Evolutionary conservation across 1,139 yeast species (phyloP), one percentile per base, ranked within the genome.

Genomic region (Hyphopichia khmerensis): DNA sequence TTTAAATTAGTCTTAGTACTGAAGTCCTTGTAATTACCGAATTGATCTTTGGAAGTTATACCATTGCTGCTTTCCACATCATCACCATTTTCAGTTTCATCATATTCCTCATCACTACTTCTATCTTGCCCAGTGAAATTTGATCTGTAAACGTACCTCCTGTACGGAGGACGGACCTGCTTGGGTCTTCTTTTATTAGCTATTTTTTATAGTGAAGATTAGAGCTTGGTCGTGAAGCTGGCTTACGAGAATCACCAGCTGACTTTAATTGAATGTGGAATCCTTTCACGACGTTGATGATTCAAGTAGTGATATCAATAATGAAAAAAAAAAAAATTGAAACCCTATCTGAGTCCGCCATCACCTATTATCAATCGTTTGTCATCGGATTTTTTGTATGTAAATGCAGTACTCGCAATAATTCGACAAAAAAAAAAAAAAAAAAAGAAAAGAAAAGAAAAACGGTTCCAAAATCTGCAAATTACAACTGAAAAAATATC

Each of bases 131-230:
- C 53, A 4, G 65, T 61, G 39, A 63, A 72, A 40, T 76, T 74
- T 26, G 77, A 72, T 33, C 85, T 83, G 50, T 87, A 89, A 14
- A 84, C 87, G 62, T 85, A 86, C 65, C 84, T 78, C 66, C 82
- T 76, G 64, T 87, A 89, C 35, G 93, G 87, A 54, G 85, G 82
- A 60, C 84, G 82, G 43, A 77, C 71, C 72, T 89, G 84, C 71
- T 86, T 86, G 14, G 96, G 90, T 62, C 96, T 75, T 58, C 91
- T 67, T 65, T 89, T 89, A 64, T 89, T 89, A 38, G 90, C 96
- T 81, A 89, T 89, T 47, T 59, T 70, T 71, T 43, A 40, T 45
- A 35, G 8, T 38, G 23, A 17, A 32, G 9, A 8, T 26, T 26
- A 9, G 4, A 11, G n/a, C 4, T n/a, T 17, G 4, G 16, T 14